phyloP scores from a whole-genome alignment of 257 asterid genomes.

The Jacaranda mimosifolia region DNA sequence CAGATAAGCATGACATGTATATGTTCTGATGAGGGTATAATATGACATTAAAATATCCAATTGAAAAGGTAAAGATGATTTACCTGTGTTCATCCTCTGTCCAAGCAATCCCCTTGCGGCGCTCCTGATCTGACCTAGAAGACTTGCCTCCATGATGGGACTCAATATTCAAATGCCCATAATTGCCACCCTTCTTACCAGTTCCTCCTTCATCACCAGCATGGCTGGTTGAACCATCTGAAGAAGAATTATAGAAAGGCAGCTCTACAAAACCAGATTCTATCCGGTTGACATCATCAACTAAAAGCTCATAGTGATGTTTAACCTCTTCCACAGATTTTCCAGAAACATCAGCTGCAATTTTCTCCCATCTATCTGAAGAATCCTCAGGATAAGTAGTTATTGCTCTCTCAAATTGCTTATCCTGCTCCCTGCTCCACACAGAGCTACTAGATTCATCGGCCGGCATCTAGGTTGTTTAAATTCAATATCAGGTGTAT shows the following conservation, averaged over 20 bases:
- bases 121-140: slow-evolving; percentile 80
- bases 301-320: slow-evolving; percentile 74
- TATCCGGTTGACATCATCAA: slow-evolving; percentile 76
- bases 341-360: slow-evolving; percentile 79
- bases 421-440: slow-evolving; percentile 91
- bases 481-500: slow-evolving; percentile 13
- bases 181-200: slow-evolving; percentile 56
- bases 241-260: slow-evolving; percentile 65
- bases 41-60: slow-evolving; percentile 16
- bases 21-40: neutral
- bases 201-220: slow-evolving; percentile 60
- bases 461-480: slow-evolving; percentile 64
- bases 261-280: slow-evolving; percentile 77
- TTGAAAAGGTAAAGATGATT: slow-evolving; percentile 23
- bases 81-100: slow-evolving; percentile 99
- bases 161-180: slow-evolving; percentile 52
- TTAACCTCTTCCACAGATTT: slow-evolving; percentile 76
- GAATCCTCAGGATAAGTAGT: slow-evolving; percentile 70
- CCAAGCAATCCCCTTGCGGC: slow-evolving; percentile 97
- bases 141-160: slow-evolving; percentile 65
- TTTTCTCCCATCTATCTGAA: slow-evolving; percentile 80
- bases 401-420: slow-evolving; percentile 77
- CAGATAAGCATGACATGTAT: too few relatives aligned
- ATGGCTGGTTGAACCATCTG: slow-evolving; percentile 60
- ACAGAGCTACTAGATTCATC: slow-evolving; percentile 66